Conservation (phyloP, 441 rosid genomes). For the Eutrema salsugineum region DNA sequence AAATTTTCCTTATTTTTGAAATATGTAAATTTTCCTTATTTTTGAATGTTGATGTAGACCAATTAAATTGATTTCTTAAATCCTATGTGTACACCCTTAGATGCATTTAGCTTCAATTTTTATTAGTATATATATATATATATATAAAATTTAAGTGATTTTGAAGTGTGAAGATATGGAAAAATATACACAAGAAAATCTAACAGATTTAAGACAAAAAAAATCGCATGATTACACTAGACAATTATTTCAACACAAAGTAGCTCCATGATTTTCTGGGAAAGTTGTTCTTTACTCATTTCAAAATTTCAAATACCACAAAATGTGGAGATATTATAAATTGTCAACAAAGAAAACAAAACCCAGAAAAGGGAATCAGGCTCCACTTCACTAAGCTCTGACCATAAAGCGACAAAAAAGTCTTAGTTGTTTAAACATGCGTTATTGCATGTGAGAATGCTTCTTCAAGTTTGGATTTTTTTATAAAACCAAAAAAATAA, state of each 20-base stretch:
- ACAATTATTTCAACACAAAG: conserved; percentile 14
- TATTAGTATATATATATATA: too few relatives aligned
- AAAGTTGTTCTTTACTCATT: conserved; percentile 15
- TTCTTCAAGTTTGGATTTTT: neutral
- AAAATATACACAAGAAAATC: conserved; percentile 16
- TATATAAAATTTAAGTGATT: too few relatives aligned
- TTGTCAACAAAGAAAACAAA: conserved; percentile 21
- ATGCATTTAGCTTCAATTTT: too few relatives aligned
- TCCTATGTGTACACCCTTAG: too few relatives aligned
- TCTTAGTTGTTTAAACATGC: conserved; percentile 20
- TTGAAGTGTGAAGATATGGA: neutral
- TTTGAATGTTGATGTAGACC: too few relatives aligned
- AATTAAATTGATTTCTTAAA: too few relatives aligned
- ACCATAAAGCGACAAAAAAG: conserved; percentile 28
- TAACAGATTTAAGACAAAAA: conserved; percentile 7
- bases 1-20: too few relatives aligned
- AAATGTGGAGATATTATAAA: neutral
- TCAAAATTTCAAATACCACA: conserved; percentile 17
- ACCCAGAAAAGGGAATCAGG: conserved; percentile 28
- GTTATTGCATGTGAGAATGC: conserved; percentile 28
- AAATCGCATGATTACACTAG: neutral
- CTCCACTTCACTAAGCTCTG: conserved; percentile 29
- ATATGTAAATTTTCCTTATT: too few relatives aligned
- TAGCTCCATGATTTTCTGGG: conserved; percentile 23
- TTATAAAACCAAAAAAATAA: neutral